These are phyloP conservation scores for Hemileccinum impolitum DNA, from an alignment of 768 basidiomycete genomes.

Conservation along the genomic window DNA sequence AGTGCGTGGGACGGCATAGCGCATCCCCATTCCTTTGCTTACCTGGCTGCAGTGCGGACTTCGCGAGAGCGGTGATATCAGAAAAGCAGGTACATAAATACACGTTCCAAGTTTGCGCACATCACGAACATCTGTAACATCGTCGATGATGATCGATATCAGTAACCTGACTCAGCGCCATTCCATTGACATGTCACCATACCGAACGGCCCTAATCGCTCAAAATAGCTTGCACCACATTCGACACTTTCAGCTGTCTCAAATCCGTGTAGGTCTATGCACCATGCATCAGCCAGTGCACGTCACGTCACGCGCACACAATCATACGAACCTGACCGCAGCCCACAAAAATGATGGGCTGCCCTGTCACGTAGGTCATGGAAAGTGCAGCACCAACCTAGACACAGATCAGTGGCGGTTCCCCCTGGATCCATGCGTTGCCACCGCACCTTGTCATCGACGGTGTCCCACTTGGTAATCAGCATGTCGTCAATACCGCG, in stretches of 20 bases:
- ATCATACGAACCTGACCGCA: conserved; percentile 79
- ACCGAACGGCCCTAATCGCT: conserved; percentile 47
- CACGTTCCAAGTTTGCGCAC: not conserved
- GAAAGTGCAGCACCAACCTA: conserved; percentile 97
- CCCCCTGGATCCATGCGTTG: not conserved
- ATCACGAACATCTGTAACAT: not conserved
- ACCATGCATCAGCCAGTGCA: conserved; percentile 7
- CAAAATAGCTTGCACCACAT: conserved; percentile 92
- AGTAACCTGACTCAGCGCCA: not conserved
- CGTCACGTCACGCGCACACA: not conserved
- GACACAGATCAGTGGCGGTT: conserved; percentile 1
- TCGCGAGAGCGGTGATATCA: not conserved
- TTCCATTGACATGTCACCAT: not conserved
- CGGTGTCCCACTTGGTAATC: conserved; percentile 98
- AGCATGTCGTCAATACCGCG: conserved; percentile 98
- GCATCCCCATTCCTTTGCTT: not conserved
- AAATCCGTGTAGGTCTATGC: conserved; percentile 92
- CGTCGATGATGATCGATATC: not conserved
- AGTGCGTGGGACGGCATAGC: too few relatives aligned
- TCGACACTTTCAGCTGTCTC: conserved; percentile 82
- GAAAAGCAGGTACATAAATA: not conserved
- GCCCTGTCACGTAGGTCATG: conserved; percentile 99
- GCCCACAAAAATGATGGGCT: conserved; percentile 97
- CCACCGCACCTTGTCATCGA: conserved; percentile 82
- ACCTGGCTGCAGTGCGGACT: not conserved